Evolutionary conservation across 305 asterid species (phyloP).

Genomic region (Rubia tinctorum): DNA sequence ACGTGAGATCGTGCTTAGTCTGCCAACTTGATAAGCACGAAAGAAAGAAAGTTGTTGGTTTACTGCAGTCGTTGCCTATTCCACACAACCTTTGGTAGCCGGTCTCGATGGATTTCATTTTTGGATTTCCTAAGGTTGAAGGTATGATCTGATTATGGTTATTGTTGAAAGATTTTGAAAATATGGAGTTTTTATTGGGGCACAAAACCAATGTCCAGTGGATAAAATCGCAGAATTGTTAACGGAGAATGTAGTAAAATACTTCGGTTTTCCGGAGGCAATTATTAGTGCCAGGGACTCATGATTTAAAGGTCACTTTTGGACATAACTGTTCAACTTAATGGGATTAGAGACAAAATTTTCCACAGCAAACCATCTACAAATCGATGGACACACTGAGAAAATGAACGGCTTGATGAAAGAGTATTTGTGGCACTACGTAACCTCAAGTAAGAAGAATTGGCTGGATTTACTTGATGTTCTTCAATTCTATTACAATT

Average conservation of each 20-base stretch:
- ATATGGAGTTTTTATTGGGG: background rate
- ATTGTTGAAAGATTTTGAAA: background rate
- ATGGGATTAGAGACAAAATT: background rate
- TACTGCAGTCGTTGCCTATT: background rate
- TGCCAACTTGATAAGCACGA: too few species aligned
- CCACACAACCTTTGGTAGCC: background rate
- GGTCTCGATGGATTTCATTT: slow-evolving; percentile 3
- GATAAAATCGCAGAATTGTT: background rate
- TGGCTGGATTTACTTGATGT: background rate
- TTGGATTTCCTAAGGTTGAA: background rate
- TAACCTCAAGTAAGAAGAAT: background rate
- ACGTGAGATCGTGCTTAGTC: too few species aligned
- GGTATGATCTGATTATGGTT: background rate
- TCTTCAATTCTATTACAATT: background rate
- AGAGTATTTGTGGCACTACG: background rate
- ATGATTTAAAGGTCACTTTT: background rate
- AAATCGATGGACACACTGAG: background rate
- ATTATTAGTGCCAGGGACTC: background rate
- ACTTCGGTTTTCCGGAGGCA: background rate
- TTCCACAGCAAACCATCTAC: background rate
- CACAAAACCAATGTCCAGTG: background rate
- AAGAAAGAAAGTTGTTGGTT: background rate
- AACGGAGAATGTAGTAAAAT: background rate
- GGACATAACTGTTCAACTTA: background rate
- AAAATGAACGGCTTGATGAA: background rate